phyloP scores from a whole-genome alignment of 805 yeast genomes.

The Phaffomyces opuntiae region DNA sequence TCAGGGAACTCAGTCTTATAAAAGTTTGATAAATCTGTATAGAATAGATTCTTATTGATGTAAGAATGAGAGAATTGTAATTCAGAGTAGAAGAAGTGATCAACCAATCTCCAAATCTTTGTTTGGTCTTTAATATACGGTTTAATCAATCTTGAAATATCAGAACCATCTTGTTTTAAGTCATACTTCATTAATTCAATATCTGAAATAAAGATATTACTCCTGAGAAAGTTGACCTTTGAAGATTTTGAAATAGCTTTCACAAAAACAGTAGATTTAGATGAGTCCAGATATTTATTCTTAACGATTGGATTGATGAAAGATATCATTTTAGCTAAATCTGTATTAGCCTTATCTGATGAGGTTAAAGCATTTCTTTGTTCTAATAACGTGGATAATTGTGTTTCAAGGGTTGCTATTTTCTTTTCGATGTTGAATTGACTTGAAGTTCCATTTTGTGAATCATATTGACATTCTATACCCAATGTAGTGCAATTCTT shows the following conservation, averaged over 20 bases:
- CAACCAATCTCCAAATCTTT: constrained; percentile 1
- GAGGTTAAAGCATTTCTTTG: neutral
- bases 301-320: neutral
- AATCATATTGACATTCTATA: constrained; percentile 1
- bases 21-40: neutral
- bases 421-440: neutral
- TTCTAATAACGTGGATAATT: neutral
- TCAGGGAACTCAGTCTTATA: neutral
- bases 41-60: neutral
- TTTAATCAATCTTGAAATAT: neutral
- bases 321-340: neutral
- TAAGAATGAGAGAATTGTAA: neutral
- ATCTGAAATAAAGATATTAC: neutral
- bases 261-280: neutral
- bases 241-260: neutral
- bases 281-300: neutral
- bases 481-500: constrained; percentile 1
- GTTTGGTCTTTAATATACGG: neutral
- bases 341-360: neutral
- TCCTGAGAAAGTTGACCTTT: neutral
- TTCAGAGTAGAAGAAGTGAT: constrained; percentile 6
- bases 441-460: neutral
- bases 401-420: neutral
- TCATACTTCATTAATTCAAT: constrained; percentile 3
- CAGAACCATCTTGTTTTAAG: neutral